A percentile compares a stretch with the other conserved stretches of the same genome.
These are phyloP conservation scores for Deinandra increscens DNA, from an alignment of 129 eudicot genomes.

Conservation along the genomic window DNA sequence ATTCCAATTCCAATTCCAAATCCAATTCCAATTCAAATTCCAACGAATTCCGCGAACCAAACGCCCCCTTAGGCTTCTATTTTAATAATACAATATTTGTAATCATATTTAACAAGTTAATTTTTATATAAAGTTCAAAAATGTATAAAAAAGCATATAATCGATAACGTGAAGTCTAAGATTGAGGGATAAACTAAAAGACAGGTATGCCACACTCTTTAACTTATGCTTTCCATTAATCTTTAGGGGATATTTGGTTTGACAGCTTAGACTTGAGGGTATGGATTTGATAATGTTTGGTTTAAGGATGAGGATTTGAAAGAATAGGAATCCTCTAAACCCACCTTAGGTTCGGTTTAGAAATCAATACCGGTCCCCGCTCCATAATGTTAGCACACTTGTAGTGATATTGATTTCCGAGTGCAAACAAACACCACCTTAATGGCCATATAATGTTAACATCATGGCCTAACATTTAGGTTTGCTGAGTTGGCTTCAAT, in stretches of 20 bases:
- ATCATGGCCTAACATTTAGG: conserved; percentile 30
- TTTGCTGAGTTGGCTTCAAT: conserved; percentile 72
- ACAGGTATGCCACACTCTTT: conserved; percentile 43
- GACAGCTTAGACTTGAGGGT: background rate
- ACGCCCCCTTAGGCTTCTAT: too few relatives aligned
- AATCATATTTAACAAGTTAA: too few relatives aligned
- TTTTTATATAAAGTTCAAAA: too few relatives aligned
- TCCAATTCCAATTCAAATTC: too few relatives aligned
- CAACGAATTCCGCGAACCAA: too few relatives aligned
- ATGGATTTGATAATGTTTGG: background rate
- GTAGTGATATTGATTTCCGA: background rate
- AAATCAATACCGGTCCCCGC: background rate
- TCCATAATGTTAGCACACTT: background rate
- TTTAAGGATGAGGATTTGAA: background rate
- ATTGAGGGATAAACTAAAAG: conserved; percentile 75
- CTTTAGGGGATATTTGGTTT: background rate
- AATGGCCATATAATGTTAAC: too few relatives aligned
- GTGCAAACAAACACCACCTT: conserved; percentile 1
- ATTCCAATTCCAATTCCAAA: too few relatives aligned
- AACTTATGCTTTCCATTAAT: background rate
- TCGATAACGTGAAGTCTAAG: too few relatives aligned
- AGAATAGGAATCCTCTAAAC: background rate
- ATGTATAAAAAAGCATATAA: too few relatives aligned
- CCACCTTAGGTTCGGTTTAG: background rate
- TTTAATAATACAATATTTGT: too few relatives aligned